Conservation (phyloP, 306 rosid species). For the Cucumis sativus region Cucumber_9930_V3 NC_026659.2:546001-546500, state of each 20-base stretch:
- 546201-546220: neutral
- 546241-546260: neutral
- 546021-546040: neutral
- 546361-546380: constrained; percentile 66
- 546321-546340: constrained; percentile 29
- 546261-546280: neutral
- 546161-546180: neutral
- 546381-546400: constrained; percentile 67
- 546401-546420: constrained; percentile 56
- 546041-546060: too few relatives aligned
- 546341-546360: constrained; percentile 54
- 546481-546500: constrained; percentile 61
- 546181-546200: neutral
- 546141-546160: neutral
- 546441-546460: constrained; percentile 50
- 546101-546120: neutral
- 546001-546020: neutral
- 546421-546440: constrained; percentile 51
- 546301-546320: neutral
- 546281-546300: neutral
- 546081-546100: neutral
- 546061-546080: neutral
- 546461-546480: constrained; percentile 42
- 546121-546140: neutral
- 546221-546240: neutral